phyloP scores from a whole-genome alignment of 345 rosid genomes.

The Pelargonium nanum region DNA sequence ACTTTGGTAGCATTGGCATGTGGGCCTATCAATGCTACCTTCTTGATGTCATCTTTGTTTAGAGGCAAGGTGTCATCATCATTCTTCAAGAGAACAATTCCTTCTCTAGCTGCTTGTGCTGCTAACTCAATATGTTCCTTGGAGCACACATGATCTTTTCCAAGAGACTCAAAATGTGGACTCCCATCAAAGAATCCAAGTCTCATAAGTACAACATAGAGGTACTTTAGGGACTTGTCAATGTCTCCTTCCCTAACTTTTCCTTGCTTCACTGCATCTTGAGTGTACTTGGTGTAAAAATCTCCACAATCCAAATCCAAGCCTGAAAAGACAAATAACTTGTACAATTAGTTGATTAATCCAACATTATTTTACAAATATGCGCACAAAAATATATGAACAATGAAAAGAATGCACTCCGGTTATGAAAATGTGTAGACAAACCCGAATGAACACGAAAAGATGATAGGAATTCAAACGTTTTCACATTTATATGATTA shows the following conservation, averaged over 20 bases:
- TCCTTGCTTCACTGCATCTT: slow-evolving; percentile 33
- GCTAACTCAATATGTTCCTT: slow-evolving; percentile 32
- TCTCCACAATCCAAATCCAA: slow-evolving; percentile 65
- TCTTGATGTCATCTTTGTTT: slow-evolving; percentile 5
- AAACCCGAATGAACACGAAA: no score
- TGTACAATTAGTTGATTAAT: no score
- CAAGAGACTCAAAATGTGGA: slow-evolving; percentile 23
- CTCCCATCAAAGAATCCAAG: slow-evolving; percentile 50
- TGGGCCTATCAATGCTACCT: slow-evolving; percentile 45
- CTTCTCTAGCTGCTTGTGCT: slow-evolving; percentile 40
- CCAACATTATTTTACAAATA: no score
- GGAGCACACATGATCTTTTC: slow-evolving; percentile 27
- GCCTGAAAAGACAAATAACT: slow-evolving; percentile 21
- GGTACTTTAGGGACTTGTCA: slow-evolving; percentile 21
- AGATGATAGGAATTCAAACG: no score
- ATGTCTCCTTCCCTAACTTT: slow-evolving; percentile 25
- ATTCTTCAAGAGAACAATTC: slow-evolving; percentile 50
- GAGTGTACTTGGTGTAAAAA: slow-evolving; percentile 21
- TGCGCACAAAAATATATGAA: slow-evolving; percentile 20
- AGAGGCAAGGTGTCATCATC: slow-evolving; percentile 23
- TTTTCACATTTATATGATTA: no score
- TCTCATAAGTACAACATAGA: slow-evolving; percentile 46
- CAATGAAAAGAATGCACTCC: no score
- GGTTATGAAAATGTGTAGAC: not conserved
- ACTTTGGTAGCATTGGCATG: slow-evolving; percentile 39